A percentile compares a stretch with the other conserved stretches of the same genome.
Conservation (phyloP, 1,284 basidiomycete species). For the Ustilago nuda region DNA sequence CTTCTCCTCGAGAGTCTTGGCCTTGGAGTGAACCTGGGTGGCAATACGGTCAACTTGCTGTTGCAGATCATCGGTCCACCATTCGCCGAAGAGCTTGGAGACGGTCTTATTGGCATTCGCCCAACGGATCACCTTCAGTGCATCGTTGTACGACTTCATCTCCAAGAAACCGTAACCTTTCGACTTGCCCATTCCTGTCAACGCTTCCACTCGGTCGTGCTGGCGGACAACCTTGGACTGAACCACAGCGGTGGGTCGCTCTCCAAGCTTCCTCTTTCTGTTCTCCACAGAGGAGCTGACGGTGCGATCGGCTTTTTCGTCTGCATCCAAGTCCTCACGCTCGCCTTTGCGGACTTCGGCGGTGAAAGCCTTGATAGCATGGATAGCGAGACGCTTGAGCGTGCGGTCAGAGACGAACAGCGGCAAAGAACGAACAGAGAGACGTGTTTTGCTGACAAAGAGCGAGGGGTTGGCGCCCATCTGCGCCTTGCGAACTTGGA, state of each 20-base stretch:
- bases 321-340: constrained; percentile 76
- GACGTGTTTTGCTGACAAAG: constrained; percentile 91
- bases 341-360: constrained; percentile 79
- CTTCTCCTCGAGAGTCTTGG: constrained; percentile 29
- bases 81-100: constrained; percentile 49
- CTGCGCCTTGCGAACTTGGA: constrained; percentile 62
- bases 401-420: constrained; percentile 88
- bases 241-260: constrained; percentile 75
- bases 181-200: constrained; percentile 86
- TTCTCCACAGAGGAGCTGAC: constrained; percentile 46
- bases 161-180: constrained; percentile 97
- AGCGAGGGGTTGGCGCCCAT: constrained; percentile 87
- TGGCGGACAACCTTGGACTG: constrained; percentile 92
- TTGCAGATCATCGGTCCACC: constrained; percentile 63
- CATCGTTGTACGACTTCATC: constrained; percentile 86
- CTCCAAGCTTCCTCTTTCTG: constrained; percentile 69
- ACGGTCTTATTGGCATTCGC: constrained; percentile 82
- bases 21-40: constrained; percentile 46
- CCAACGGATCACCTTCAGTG: constrained; percentile 90
- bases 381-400: constrained; percentile 85
- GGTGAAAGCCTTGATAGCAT: constrained; percentile 83
- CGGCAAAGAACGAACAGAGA: constrained; percentile 92
- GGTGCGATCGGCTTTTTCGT: constrained; percentile 76
- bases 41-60: constrained; percentile 39
- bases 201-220: constrained; percentile 84